Base-by-base conservation (phyloP, 495 filamentous ascomycete genomes). In the Aspergillus sparsus region DNA sequence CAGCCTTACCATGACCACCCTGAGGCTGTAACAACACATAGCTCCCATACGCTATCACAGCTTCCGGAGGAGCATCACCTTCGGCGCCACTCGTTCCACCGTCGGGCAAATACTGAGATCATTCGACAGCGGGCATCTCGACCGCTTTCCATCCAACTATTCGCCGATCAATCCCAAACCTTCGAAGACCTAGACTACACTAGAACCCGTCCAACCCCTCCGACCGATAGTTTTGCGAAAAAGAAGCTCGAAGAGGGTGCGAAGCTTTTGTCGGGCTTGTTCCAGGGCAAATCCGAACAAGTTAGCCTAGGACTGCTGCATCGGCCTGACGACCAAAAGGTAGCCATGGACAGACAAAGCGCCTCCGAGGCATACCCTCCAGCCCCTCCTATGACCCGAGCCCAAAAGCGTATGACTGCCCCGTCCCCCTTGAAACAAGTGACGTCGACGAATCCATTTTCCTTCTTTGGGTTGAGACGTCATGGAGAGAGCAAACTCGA, bases 281-380 rank as follows among this genome's bases (percentile, higher is more conserved):
- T 85, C 56, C 74, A 78, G 50, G 81, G 82, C 13, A 76, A 77
- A 41, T 81, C 80, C 7, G 74, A 81, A 31, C 74, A 77, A 16
- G 75, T 81, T 36, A 74, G 73, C 16, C 62, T 82, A 27, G 73
- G 73, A 39, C 61, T 78, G 36, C 44, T 69, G 15, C 60, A 66
- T 41, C 68, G 69, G 3, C 16, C 58, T 9, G 47, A 50, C 7
- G 58, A 58, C 12, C 55, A 32, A 63, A 56, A 58, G 35, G 31
- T 64, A 33, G 60, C 55, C 9, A 71, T 68, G 60, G 74, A 64
- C 39, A 58, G 65, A 52, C 53, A 41, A 18, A 35, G 58, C 18
- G 10, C 59, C 33, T 12, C 63, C 12, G 63, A 70, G 2, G 11
- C 41, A 58, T 53, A 41, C 53, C 53, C 42, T 49, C 45, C 68